These are phyloP conservation scores for Myxozyma neglecta DNA, from an alignment of 805 yeast species.

Conservation along the genomic window DNA sequence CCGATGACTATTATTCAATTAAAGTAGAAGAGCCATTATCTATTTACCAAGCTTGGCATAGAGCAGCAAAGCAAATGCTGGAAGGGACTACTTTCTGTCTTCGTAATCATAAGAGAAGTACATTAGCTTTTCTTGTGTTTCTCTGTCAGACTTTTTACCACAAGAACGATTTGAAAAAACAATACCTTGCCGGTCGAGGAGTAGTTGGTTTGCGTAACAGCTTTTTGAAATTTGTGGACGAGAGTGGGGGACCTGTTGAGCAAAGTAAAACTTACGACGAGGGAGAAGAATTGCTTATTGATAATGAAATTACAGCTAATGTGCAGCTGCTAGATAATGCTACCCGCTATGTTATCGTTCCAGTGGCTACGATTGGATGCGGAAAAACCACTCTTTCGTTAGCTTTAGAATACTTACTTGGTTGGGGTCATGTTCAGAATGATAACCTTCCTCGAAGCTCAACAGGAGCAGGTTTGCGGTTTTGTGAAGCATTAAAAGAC, in stretches of 20 bases:
- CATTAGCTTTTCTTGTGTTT: slow-evolving; percentile 68
- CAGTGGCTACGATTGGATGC: slow-evolving; percentile 90
- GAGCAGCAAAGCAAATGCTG: slow-evolving; percentile 67
- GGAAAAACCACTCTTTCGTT: slow-evolving; percentile 86
- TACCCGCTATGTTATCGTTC: slow-evolving; percentile 64
- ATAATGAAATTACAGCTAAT: neutral
- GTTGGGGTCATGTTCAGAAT: slow-evolving; percentile 80
- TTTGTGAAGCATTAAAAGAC: slow-evolving; percentile 36
- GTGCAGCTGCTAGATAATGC: slow-evolving; percentile 27
- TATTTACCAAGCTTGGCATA: slow-evolving; percentile 86
- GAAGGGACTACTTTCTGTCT: slow-evolving; percentile 41
- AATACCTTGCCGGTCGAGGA: slow-evolving; percentile 61
- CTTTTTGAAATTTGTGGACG: neutral
- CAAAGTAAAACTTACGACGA: slow-evolving; percentile 19
- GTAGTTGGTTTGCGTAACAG: slow-evolving; percentile 54
- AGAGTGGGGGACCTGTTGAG: neutral
- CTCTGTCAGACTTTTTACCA: slow-evolving; percentile 55
- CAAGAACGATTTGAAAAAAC: slow-evolving; percentile 49
- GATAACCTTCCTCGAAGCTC: slow-evolving; percentile 58
- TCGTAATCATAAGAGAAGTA: slow-evolving; percentile 57
- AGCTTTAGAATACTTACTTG: slow-evolving; percentile 56
- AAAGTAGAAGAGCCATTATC: slow-evolving; percentile 94
- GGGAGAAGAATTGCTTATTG: slow-evolving; percentile 14
- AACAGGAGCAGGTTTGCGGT: slow-evolving; percentile 27
- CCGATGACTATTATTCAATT: slow-evolving; percentile 76